Percentiles rank a stretch among this genome's conserved stretches.
These are phyloP conservation scores for Lasiodiplodia sp. DNA, from an alignment of 2,329 filamentous ascomycete genomes.

Conservation along the genomic window DNA sequence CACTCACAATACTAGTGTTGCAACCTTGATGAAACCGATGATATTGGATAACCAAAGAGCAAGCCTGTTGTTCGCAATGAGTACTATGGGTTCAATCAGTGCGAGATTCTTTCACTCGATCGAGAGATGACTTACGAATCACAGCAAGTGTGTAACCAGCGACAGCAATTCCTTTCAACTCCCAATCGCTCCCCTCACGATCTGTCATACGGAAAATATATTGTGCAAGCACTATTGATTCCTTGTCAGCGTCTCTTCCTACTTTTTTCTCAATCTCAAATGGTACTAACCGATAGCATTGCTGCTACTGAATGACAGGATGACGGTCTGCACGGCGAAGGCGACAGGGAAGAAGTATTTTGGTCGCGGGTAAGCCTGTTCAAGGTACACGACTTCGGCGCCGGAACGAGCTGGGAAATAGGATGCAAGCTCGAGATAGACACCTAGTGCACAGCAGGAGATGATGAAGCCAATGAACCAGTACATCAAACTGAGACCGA, in stretches of 20 bases:
- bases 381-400: conserved; percentile 71
- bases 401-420: conserved; percentile 73
- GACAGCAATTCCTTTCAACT: conserved; percentile 71
- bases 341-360: conserved; percentile 66
- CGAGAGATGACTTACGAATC: conserved; percentile 50
- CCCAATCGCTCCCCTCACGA: conserved; percentile 63
- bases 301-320: conserved; percentile 70
- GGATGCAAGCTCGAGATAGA: conserved; percentile 69
- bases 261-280: background rate
- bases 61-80: conserved; percentile 64
- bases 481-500: conserved; percentile 68
- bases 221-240: conserved; percentile 50
- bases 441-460: conserved; percentile 60
- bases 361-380: conserved; percentile 71
- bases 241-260: background rate
- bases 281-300: conserved; percentile 64
- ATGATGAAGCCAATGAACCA: conserved; percentile 70
- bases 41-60: conserved; percentile 64
- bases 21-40: conserved; percentile 66
- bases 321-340: conserved; percentile 57
- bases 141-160: conserved; percentile 68
- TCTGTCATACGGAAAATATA: conserved; percentile 68
- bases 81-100: conserved; percentile 38
- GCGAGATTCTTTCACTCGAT: background rate
- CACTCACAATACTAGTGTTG: conserved; percentile 63